Conservation (phyloP, 129 eudicot species). For the Mikania micrantha region DNA sequence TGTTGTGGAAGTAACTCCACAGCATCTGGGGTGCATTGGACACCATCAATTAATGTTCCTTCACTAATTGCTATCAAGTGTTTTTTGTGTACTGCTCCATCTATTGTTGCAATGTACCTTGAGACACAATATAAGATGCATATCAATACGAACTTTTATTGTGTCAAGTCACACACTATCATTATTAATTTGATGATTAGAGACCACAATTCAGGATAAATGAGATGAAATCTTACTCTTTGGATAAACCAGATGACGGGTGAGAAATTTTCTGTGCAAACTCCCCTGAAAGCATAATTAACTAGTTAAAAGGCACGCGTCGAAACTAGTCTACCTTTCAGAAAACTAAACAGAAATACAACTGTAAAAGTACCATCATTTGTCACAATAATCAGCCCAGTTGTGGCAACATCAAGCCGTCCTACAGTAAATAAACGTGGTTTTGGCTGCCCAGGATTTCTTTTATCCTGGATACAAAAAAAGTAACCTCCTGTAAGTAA, state of each 20-base stretch:
- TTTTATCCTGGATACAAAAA: constrained; percentile 47
- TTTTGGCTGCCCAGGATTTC: constrained; percentile 66
- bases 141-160: constrained; percentile 3
- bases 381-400: constrained; percentile 88
- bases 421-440: constrained; percentile 93
- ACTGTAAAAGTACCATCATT: constrained; percentile 61
- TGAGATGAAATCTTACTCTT: constrained; percentile 64
- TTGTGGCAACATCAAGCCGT: constrained; percentile 88
- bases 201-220: neutral
- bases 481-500: neutral
- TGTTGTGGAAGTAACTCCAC: constrained; percentile 83
- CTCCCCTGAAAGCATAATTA: constrained; percentile 51
- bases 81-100: constrained; percentile 59
- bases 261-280: constrained; percentile 87
- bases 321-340: neutral
- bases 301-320: neutral
- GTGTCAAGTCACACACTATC: neutral
- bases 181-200: neutral
- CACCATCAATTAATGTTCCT: constrained; percentile 76
- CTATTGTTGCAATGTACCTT: constrained; percentile 88
- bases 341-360: neutral
- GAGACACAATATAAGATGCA: constrained; percentile 20
- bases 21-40: constrained; percentile 75
- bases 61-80: constrained; percentile 67
- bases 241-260: constrained; percentile 83